Evolutionary conservation across 1,139 yeast genomes (phyloP).

Genomic region (Saccharomyces hybrid): DNA sequence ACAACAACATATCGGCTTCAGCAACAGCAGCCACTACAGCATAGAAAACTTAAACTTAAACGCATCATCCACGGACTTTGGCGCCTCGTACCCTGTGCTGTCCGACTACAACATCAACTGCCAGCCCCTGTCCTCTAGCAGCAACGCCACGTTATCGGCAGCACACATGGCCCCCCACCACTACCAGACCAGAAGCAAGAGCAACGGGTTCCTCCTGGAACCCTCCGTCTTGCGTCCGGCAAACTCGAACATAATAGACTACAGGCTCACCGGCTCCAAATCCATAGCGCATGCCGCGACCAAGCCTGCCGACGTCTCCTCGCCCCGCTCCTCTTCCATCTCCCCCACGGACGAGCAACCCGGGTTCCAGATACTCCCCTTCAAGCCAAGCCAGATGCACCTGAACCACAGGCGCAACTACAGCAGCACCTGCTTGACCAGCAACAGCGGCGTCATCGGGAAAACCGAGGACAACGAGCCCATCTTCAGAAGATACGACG

Average conservation of each 20-base stretch:
- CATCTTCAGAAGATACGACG: slow-evolving; percentile 63
- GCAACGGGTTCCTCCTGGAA: slow-evolving; percentile 19
- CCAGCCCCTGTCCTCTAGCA: slow-evolving; percentile 10
- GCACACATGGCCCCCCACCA: slow-evolving; percentile 14
- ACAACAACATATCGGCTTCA: background rate
- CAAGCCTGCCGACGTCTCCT: background rate
- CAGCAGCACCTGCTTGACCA: slow-evolving; percentile 31
- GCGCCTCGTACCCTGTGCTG: background rate
- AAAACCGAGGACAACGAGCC: slow-evolving; percentile 37
- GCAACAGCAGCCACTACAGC: background rate
- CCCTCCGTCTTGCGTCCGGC: slow-evolving; percentile 20
- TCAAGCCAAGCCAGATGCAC: slow-evolving; percentile 22
- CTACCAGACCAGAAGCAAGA: slow-evolving; percentile 31
- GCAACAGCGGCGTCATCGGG: slow-evolving; percentile 32
- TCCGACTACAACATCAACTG: background rate
- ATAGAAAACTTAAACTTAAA: background rate
- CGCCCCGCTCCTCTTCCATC: background rate
- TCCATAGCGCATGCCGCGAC: slow-evolving; percentile 6
- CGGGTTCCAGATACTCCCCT: slow-evolving; percentile 2
- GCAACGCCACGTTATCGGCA: background rate
- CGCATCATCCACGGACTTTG: background rate
- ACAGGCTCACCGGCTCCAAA: slow-evolving; percentile 15
- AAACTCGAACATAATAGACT: slow-evolving; percentile 14
- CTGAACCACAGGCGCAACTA: slow-evolving; percentile 32
- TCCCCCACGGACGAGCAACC: background rate